Evolutionary conservation across 306 rosid genomes (phyloP).

Genomic region (Castanea sativa): DNA sequence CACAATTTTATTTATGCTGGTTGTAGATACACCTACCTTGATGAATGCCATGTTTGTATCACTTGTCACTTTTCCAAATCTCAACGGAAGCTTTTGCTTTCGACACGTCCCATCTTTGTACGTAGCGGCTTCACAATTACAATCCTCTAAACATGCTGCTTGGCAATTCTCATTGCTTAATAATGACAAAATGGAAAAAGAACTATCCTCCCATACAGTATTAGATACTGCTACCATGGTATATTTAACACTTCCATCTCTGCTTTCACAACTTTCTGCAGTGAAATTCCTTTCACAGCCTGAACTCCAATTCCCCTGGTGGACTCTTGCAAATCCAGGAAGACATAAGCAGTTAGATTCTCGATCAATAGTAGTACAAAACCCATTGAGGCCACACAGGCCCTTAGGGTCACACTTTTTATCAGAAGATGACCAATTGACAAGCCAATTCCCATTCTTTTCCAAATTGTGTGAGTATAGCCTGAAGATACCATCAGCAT

Average conservation of each 20-base stretch:
- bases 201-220: too few species aligned
- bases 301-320: background rate
- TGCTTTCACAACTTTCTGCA: too few species aligned
- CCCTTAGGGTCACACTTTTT: background rate
- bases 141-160: too few species aligned
- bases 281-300: background rate
- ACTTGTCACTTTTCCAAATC: background rate
- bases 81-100: too few species aligned
- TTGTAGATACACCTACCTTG: constrained; percentile 13
- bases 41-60: constrained; percentile 5
- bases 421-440: background rate
- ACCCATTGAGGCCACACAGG: background rate
- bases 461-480: background rate
- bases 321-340: background rate
- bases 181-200: too few species aligned
- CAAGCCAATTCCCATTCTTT: background rate
- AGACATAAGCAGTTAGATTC: background rate
- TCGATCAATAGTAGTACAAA: background rate
- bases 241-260: too few species aligned
- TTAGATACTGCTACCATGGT: too few species aligned
- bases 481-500: too few species aligned
- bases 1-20: background rate
- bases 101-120: too few species aligned
- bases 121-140: too few species aligned
- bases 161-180: too few species aligned